These are phyloP conservation scores for Russula griseocarnosa DNA, from an alignment of 768 basidiomycete species.

Conservation along the genomic window DNA sequence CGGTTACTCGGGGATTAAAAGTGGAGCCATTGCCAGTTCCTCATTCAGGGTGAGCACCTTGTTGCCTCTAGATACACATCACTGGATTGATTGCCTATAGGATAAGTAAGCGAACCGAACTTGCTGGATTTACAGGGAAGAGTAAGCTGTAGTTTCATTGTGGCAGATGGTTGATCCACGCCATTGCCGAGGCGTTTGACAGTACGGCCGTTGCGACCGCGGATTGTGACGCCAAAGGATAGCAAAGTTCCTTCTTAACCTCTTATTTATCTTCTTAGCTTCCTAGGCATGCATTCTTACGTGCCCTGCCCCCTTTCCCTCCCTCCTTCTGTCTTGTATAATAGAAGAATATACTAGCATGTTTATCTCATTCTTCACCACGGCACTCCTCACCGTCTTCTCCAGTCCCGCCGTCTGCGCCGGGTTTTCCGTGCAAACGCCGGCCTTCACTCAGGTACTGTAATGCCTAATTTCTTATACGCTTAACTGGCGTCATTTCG, in stretches of 20 bases:
- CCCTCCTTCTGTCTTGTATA: slow-evolving; percentile 21
- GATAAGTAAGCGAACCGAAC: slow-evolving; percentile 62
- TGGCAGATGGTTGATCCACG: neutral
- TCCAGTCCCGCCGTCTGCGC: slow-evolving; percentile 52
- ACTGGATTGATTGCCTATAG: slow-evolving; percentile 34
- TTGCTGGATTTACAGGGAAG: slow-evolving; percentile 59
- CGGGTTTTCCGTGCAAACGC: slow-evolving; percentile 50
- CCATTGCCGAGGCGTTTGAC: neutral
- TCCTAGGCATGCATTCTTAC: neutral
- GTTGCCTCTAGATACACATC: neutral
- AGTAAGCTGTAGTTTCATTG: slow-evolving; percentile 39
- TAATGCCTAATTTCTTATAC: slow-evolving; percentile 28
- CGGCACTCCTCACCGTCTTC: slow-evolving; percentile 63
- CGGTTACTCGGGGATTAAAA: slow-evolving; percentile 48
- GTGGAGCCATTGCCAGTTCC: slow-evolving; percentile 58
- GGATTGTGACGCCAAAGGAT: neutral
- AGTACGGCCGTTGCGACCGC: neutral
- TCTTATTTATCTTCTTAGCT: slow-evolving; percentile 2
- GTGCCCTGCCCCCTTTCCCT: slow-evolving; percentile 29
- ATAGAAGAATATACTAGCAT: slow-evolving; percentile 39
- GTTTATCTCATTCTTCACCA: slow-evolving; percentile 75
- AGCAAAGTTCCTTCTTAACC: slow-evolving; percentile 2
- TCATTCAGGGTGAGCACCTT: slow-evolving; percentile 68
- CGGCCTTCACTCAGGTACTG: slow-evolving; percentile 57
- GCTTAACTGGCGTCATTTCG: neutral